Evolutionary conservation across 2,329 filamentous ascomycete genomes (phyloP).

Genomic region (Aaosphaeria pasadenensis): DNA sequence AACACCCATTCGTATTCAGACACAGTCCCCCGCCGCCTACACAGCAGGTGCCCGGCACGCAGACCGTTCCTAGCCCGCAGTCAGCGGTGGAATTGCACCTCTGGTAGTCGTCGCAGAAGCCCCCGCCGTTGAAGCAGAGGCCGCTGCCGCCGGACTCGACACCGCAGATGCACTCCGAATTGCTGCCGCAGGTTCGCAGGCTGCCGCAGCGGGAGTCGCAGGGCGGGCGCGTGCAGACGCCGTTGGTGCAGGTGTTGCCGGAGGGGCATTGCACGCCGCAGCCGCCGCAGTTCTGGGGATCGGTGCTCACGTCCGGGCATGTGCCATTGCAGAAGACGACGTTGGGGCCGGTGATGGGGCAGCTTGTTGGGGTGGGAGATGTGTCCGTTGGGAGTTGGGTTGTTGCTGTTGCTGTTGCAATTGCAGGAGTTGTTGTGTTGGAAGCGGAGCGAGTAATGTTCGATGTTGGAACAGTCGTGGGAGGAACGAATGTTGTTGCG

Average conservation of each 20-base stretch:
- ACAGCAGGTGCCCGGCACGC: conserved; percentile 18
- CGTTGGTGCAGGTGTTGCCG: conserved; percentile 28
- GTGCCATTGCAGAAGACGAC: conserved; percentile 15
- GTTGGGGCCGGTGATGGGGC: conserved; percentile 12
- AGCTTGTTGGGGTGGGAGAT: conserved; percentile 2
- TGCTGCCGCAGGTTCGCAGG: conserved; percentile 19
- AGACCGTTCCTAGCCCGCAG: conserved; percentile 14
- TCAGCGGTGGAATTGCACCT: conserved; percentile 9
- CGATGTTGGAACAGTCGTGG: not conserved
- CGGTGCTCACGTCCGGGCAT: conserved; percentile 21
- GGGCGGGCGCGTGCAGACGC: conserved; percentile 24
- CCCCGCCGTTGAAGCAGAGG: conserved; percentile 25
- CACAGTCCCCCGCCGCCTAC: conserved; percentile 8
- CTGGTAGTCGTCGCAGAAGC: conserved; percentile 7
- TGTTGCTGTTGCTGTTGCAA: conserved; percentile 1
- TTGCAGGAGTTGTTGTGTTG: not conserved
- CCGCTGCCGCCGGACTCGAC: conserved; percentile 11
- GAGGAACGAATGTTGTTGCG: not conserved
- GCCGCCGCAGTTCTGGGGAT: conserved; percentile 22
- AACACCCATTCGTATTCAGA: conserved; percentile 11
- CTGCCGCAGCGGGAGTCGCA: conserved; percentile 28
- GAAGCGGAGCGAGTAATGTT: not conserved
- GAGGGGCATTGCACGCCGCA: conserved; percentile 22
- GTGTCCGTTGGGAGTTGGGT: not conserved
- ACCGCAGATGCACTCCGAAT: too few relatives aligned